Base-by-base conservation (phyloP, 2,329 filamentous ascomycete genomes). In the Myriangium duriaei region DNA sequence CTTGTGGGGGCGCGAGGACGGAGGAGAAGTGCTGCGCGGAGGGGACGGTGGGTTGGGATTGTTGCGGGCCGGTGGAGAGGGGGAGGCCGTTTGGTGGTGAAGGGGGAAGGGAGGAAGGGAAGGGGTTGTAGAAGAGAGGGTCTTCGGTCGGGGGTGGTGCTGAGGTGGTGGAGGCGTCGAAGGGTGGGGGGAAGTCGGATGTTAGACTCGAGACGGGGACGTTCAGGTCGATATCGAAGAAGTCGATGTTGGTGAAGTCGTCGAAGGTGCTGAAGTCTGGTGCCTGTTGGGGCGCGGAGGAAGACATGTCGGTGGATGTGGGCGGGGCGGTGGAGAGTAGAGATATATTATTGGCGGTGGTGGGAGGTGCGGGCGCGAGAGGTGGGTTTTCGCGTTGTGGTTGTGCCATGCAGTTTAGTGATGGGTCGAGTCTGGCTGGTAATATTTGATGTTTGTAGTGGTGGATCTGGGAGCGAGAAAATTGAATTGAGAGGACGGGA, bases 221-320 rank as follows among this genome's bases (percentile, higher is more conserved):
- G 30, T 39, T 36, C 9, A 34, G 24, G 18, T 88, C 81, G 51
- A 88, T 85, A 51, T 74, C 65, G 54, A 67, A 72, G 61, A 81
- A 84, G 19, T 75, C 68, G 7, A 70, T 60, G 34, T 67, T 69
- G 28, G 71, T 62, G 44, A 87, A 69, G 14, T 68, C 59, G 1
- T 65, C 59, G 12, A 53, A 45, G 40, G 55, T 52, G 50, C 70
- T 71, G 38, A 80, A 74, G 43, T 78, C 69, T 15, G 32, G 28
- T 30, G 30, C 19, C 31, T 60, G 55, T 17, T 71, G 34, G 51
- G 50, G 40, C 11, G 7, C 4, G 19, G 13, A 18, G 17, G 28
- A n/a, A 7, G 21, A n/a, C n/a, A n/a, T n/a, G n/a, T n/a, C n/a
- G n/a, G n/a, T n/a, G n/a, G n/a, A n/a, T n/a, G n/a, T n/a, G n/a